phyloP scores from a whole-genome alignment of 371 early-diverging fungal genomes.

The Mycotypha africana region DNA sequence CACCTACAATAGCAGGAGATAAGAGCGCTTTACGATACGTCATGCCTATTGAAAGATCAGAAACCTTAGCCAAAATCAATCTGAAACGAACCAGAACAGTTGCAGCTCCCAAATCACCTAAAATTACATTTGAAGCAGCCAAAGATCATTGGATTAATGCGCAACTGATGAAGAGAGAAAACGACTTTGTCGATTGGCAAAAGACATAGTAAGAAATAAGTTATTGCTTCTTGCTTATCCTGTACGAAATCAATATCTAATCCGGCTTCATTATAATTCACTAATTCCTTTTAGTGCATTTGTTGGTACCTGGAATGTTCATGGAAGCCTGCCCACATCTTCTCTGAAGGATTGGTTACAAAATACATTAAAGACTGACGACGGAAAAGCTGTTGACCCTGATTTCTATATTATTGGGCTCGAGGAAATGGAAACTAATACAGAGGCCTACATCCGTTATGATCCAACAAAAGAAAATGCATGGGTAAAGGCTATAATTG shows the following conservation, averaged over 20 bases:
- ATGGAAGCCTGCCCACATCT: conserved; percentile 64
- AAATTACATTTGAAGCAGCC: conserved; percentile 20
- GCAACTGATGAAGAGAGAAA: conserved; percentile 48
- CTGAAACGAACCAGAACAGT: conserved; percentile 26
- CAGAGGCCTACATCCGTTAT: conserved; percentile 78
- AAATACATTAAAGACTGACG: conserved; percentile 22
- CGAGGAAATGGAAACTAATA: conserved; percentile 85
- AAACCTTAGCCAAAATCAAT: conserved; percentile 27
- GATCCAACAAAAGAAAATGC: conserved; percentile 72
- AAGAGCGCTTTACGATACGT: conserved; percentile 31
- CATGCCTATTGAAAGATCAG: conserved; percentile 27
- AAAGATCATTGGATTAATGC: conserved; percentile 60
- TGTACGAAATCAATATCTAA: too few relatives aligned
- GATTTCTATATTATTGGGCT: conserved; percentile 81
- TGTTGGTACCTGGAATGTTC: conserved; percentile 92
- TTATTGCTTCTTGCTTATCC: neutral
- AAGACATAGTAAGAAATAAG: conserved; percentile 35
- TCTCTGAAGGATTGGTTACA: conserved; percentile 65
- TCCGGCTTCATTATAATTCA: too few relatives aligned
- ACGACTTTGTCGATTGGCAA: conserved; percentile 46
- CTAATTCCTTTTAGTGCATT: conserved; percentile 49
- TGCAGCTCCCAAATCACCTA: conserved; percentile 4
- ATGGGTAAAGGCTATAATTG: conserved; percentile 75
- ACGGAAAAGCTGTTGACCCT: conserved; percentile 37
- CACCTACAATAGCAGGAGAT: too few relatives aligned